Evolutionary conservation across 2,329 filamentous ascomycete genomes (phyloP), one percentile per base, ranked within the genome.

Genomic region (Leptographium flavum): DNA sequence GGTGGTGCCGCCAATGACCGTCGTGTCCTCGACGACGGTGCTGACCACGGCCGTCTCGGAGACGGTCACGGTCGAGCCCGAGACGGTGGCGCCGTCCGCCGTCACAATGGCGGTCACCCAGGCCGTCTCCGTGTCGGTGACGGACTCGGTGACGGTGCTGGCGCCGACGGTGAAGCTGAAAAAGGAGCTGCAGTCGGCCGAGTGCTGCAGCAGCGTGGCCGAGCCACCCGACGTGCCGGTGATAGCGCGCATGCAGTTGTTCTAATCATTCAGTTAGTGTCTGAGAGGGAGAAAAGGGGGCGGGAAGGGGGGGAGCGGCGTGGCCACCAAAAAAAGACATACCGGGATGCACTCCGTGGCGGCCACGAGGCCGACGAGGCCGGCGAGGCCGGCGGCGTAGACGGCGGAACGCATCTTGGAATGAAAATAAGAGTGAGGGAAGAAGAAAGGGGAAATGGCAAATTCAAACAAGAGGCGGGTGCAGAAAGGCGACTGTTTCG

Each of bases 231-330:
- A 14, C 6, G 46, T 49, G 39, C 39, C 46, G 3, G 47, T 49
- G 15, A 53, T 43, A 15, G 50, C 50, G 8, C 50, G 50, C 10
- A 40, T 32, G 21, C 51, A 53, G 46, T 49, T 49, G 43, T 51
- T 33, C 48, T 50, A n/a, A n/a, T n/a, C n/a, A n/a, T n/a, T n/a
- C n/a, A n/a, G n/a, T n/a, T n/a, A n/a, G n/a, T n/a, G n/a, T n/a
- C n/a, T n/a, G 30, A 32, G 11, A 32, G 9, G 9, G 30, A 17
- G 33, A 21, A 22, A 13, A 38, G 10, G 17, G 17, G 11, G 23
- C 9, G 5, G 19, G n/a, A 11, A 30, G n/a, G 40, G 3, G 38
- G 13, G 17, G 13, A 14, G 30, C 4, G 27, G 27, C 31, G 19
- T 11, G 3, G n/a, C n/a, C n/a, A 27, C 10, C 25, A 10, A 27